Conservation (phyloP, 208 protist genomes). For the Trypanosomatidae sp. region DNA sequence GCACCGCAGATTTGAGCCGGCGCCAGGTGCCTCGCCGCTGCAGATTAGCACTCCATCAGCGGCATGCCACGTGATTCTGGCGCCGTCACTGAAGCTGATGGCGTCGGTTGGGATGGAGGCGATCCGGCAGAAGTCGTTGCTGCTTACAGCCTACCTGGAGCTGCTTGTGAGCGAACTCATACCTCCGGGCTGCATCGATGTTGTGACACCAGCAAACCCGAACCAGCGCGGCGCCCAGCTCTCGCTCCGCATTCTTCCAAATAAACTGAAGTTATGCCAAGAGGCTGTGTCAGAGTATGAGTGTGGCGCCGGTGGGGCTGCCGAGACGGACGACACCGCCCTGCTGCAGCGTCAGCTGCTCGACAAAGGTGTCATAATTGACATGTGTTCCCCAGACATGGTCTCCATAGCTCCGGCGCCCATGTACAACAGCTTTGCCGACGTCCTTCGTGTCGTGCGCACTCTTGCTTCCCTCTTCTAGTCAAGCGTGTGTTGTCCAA, state of each 20-base stretch:
- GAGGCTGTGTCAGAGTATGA: constrained; percentile 33
- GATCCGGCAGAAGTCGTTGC: constrained; percentile 80
- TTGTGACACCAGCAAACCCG: constrained; percentile 87
- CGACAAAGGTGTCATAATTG: constrained; percentile 55
- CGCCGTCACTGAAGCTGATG: constrained; percentile 87
- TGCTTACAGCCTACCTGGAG: constrained; percentile 93
- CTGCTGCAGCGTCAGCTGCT: constrained; percentile 50
- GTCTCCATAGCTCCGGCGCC: constrained; percentile 81
- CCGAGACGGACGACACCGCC: constrained; percentile 42
- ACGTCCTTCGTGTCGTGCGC: constrained; percentile 76
- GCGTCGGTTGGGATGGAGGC: constrained; percentile 67
- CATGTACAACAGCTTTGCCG: constrained; percentile 93
- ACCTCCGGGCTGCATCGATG: constrained; percentile 53
- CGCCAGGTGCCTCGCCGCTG: constrained; percentile 76
- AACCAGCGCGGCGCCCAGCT: constrained; percentile 88
- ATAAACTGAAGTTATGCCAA: constrained; percentile 31
- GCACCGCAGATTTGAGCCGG: constrained; percentile 55
- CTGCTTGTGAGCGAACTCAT: constrained; percentile 73
- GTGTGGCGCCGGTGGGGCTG: constrained; percentile 23
- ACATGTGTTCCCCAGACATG: constrained; percentile 59
- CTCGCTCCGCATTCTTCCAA: constrained; percentile 76
- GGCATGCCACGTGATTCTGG: constrained; percentile 60
- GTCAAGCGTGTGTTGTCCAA: not conserved
- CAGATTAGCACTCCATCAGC: constrained; percentile 82
- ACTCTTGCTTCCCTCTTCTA: constrained; percentile 47